These are phyloP conservation scores for Pseudonitzschia delicatissima DNA, from an alignment of 108 stramenopile genomes.

Conservation along the genomic window DNA sequence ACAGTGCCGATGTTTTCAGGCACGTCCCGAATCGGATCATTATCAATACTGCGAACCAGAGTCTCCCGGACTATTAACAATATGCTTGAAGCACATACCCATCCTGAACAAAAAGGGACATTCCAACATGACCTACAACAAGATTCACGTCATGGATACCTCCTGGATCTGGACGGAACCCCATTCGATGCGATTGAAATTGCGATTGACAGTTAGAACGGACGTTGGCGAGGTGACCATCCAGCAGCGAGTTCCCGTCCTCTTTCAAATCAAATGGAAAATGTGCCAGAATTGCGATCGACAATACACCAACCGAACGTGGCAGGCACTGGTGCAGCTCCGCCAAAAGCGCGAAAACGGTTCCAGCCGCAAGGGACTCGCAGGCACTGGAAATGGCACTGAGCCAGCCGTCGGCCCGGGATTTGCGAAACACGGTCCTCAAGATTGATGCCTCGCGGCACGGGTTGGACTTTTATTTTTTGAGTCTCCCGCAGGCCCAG, in stretches of 20 bases:
- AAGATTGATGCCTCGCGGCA: conserved; percentile 79
- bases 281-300: conserved; percentile 93
- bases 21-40: conserved; percentile 16
- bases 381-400: conserved; percentile 79
- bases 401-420: conserved; percentile 41
- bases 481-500: conserved; percentile 69
- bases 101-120: conserved; percentile 46
- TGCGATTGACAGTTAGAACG: conserved; percentile 89
- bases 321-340: conserved; percentile 82
- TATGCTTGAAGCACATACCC: conserved; percentile 92
- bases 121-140: conserved; percentile 30
- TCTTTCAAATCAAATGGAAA: conserved; percentile 88
- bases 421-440: conserved; percentile 79
- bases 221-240: conserved; percentile 78
- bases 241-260: conserved; percentile 89
- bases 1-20: conserved; percentile 79
- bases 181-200: conserved; percentile 89
- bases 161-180: conserved; percentile 98
- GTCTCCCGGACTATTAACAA: conserved; percentile 86
- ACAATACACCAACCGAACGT: conserved; percentile 79
- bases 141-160: conserved; percentile 78
- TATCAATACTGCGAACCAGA: conserved; percentile 79
- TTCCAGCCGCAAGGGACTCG: conserved; percentile 50
- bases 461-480: conserved; percentile 99
- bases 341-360: conserved; percentile 67